Base-by-base conservation (phyloP, 805 yeast genomes). In the Wickerhamiella lipophila region DNA sequence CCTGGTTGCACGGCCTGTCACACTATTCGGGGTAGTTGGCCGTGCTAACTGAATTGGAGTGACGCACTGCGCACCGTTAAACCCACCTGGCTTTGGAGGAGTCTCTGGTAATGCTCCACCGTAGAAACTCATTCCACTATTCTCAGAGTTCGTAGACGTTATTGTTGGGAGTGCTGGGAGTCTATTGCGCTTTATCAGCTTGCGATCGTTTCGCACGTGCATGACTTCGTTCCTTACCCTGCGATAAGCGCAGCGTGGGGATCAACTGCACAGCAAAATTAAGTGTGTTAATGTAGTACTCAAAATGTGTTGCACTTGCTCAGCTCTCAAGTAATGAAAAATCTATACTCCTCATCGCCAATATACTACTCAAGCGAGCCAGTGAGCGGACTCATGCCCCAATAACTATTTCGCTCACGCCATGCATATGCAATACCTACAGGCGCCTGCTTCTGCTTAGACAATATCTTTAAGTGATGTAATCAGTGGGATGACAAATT, bases 21-120 rank as follows among this genome's bases (percentile, higher is more conserved):
- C 40, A 30, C 47, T 43, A 16, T 22, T 30, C 2, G 44, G 49
- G 21, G 49, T 39, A 15, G 23, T 22, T 4, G 43, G 44, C 5
- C 49, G 44, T 7, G 44, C 42, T 7, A 22, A 9, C 30, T 39
- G 44, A 6, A 46, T 19, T 3, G 50, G 46, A 21, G 36, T 22
- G 19, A 32, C 36, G 23, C 23, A 22, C 15, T 16, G 25, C 8
- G 43, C 21, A 9, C 16, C 30, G 13, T 25, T 40, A n/a, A 43
- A 43, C 11, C 29, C 35, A 15, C 11, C 16, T 3, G 41, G 29
- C 44, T 46, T 46, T 6, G 49, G 49, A 16, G 49, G 49, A 16
- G 49, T 46, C 39, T 46, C 49, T 2, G 49, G 49, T 16, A 46
- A n/a, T 12, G 46, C 19, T 42, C 36, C 46, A 11, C 36, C 46